Evolutionary conservation across 768 basidiomycete genomes (phyloP), one percentile per base, ranked within the genome.

Genomic region (Calvatia gigantea): DNA sequence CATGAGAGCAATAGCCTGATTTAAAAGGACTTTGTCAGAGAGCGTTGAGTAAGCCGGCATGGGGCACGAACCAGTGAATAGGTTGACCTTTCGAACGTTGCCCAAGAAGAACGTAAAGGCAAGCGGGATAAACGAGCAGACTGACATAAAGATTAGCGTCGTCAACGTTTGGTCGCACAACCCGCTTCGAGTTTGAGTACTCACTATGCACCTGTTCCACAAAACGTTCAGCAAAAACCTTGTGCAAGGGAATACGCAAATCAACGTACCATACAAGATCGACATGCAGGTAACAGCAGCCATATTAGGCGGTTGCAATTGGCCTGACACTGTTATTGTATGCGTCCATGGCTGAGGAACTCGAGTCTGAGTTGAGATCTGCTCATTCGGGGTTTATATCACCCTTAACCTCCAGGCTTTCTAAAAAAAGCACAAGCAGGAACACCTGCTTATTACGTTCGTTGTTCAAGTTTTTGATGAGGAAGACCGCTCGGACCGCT

Each of bases 231-330:
- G 4, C 14, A 11, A 23, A 21, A 1, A 23, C 19, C 9, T 11
- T 8, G 17, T n/a, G 17, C 41, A n/a, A 9, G 12, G 11, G 25
- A 21, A 42, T 17, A 4, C 41, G n/a, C 11, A n/a, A 38, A 50
- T 7, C 19, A 6, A 23, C 33, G 11, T 50, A 50, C 48, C 48
- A 15, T 50, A 50, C 23, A 50, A 23, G 11, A 50, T 50, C 21
- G 33, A 35, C 35, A 50, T 50, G 35, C 48, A 12, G 14, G 29
- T 23, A 6, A 38, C 33, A 6, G 48, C 17, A 9, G 48, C 48
- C 48, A 50, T 50, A 14, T 50, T 50, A n/a, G n/a, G 48, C 48
- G 23, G 33, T 35, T 11, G 48, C 48, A 4, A 50, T 23, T 19
- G 48, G 33, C 6, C 48, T 32, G 15, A 50, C 14, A 8, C 28